A percentile compares a stretch with the other conserved stretches of the same genome.
Evolutionary conservation across 2,329 filamentous ascomycete species (phyloP).

Genomic region (Nigrospora oryzae): DNA sequence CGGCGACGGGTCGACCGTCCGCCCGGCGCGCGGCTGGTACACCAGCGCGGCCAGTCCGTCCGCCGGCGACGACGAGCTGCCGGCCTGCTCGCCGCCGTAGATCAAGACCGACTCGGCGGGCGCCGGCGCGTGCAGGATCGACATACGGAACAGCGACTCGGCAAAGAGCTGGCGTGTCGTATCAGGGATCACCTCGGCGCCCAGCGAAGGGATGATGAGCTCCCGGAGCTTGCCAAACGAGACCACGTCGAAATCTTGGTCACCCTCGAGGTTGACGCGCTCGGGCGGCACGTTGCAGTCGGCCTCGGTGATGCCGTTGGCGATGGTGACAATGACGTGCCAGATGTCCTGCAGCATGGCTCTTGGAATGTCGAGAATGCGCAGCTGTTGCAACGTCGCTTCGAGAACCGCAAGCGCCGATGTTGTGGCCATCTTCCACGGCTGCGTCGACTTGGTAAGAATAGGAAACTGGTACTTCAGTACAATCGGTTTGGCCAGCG

Average conservation of each 20-base stretch:
- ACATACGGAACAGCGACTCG: constrained; percentile 70
- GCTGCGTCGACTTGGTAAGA: constrained; percentile 58
- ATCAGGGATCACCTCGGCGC: constrained; percentile 57
- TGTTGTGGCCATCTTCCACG: constrained; percentile 76
- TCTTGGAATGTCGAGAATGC: constrained; percentile 35
- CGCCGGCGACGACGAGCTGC: constrained; percentile 7
- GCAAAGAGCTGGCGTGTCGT: constrained; percentile 61
- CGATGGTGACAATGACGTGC: constrained; percentile 56
- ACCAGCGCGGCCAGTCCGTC: constrained; percentile 48
- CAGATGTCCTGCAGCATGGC: constrained; percentile 53
- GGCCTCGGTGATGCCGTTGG: constrained; percentile 61
- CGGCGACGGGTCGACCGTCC: constrained; percentile 60
- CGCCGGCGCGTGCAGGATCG: constrained; percentile 64
- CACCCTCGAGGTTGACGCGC: constrained; percentile 44
- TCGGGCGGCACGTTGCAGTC: constrained; percentile 41
- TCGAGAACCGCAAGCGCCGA: constrained; percentile 61
- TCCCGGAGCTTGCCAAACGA: constrained; percentile 62
- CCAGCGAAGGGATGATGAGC: constrained; percentile 67
- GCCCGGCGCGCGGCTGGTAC: constrained; percentile 58
- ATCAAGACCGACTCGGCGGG: constrained; percentile 47
- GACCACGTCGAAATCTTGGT: constrained; percentile 74
- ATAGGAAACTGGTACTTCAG: constrained; percentile 75
- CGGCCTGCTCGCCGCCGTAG: constrained; percentile 33
- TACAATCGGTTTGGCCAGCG: constrained; percentile 60
- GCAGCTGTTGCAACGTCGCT: constrained; percentile 54